Percentiles rank a stretch among this genome's conserved stretches.
Evolutionary conservation across 257 asterid genomes (phyloP).

Genomic region (Gentiana macrophylla): DNA sequence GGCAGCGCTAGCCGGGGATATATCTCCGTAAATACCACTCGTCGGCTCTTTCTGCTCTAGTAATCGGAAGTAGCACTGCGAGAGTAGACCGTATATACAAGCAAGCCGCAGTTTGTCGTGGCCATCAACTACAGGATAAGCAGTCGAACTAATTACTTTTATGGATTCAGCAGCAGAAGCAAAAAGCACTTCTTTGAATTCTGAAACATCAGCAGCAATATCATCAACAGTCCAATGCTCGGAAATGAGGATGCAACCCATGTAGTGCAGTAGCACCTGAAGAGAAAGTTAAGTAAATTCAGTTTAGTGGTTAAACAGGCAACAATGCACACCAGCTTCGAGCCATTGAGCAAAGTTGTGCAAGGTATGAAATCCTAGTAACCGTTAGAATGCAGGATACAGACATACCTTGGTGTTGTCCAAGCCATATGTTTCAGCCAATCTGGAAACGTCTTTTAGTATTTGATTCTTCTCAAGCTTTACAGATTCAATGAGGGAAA

Average conservation of each 20-base stretch:
- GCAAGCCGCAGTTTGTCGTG: constrained; percentile 81
- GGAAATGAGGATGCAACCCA: constrained; percentile 61
- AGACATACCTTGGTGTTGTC: constrained; percentile 55
- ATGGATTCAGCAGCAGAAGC: constrained; percentile 57
- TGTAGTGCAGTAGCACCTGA: constrained; percentile 74
- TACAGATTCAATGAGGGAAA: constrained; percentile 64
- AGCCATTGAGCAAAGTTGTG: too few relatives aligned
- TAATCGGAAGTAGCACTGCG: constrained; percentile 62
- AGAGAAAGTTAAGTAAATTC: constrained; percentile 11
- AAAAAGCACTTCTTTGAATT: constrained; percentile 43
- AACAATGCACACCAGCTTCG: neutral
- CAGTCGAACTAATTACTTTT: constrained; percentile 36
- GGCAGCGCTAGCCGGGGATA: constrained; percentile 17
- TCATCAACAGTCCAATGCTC: constrained; percentile 69
- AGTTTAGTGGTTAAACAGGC: neutral
- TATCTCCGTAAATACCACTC: constrained; percentile 21
- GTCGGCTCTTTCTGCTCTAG: constrained; percentile 32
- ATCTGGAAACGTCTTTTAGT: constrained; percentile 46
- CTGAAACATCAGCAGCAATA: constrained; percentile 49
- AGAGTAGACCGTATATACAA: constrained; percentile 56
- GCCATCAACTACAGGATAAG: constrained; percentile 74
- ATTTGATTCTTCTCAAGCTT: constrained; percentile 65
- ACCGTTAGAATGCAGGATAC: neutral
- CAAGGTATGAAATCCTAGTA: too few relatives aligned
- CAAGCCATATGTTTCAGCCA: constrained; percentile 64